Conservation (phyloP, 2,329 filamentous ascomycete genomes). For the Fusarium tricinctum region DNA sequence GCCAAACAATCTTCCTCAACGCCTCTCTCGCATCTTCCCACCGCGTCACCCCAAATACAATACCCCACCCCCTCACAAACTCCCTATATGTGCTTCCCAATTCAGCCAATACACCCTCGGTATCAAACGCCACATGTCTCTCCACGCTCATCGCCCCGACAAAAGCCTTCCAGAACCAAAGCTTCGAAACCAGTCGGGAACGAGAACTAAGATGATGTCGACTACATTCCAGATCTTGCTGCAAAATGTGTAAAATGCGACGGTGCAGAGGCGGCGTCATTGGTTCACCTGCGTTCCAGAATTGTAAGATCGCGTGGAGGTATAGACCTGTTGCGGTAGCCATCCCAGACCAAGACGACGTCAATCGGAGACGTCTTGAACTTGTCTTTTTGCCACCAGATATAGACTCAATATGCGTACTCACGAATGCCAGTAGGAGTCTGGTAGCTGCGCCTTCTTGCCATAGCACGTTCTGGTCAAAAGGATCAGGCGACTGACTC, state of each 20-base stretch:
- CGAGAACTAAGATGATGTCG: background rate
- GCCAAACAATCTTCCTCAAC: slow-evolving; percentile 25
- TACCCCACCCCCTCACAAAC: slow-evolving; percentile 32
- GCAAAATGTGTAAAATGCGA: slow-evolving; percentile 28
- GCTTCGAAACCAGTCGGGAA: background rate
- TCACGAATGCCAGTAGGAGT: slow-evolving; percentile 32
- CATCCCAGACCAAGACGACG: slow-evolving; percentile 36
- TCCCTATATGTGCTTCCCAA: slow-evolving; percentile 3
- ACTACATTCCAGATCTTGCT: slow-evolving; percentile 19
- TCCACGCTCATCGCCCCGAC: slow-evolving; percentile 35
- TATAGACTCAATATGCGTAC: slow-evolving; percentile 32
- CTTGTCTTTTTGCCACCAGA: background rate
- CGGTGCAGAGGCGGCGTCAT: slow-evolving; percentile 28
- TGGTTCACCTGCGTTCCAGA: slow-evolving; percentile 42
- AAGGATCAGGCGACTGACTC: background rate
- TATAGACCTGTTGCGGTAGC: slow-evolving; percentile 28
- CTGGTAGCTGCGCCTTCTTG: slow-evolving; percentile 38
- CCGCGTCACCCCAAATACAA: background rate
- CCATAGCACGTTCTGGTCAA: slow-evolving; percentile 27
- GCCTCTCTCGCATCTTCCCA: slow-evolving; percentile 20
- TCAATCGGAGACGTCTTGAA: background rate
- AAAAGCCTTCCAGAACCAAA: slow-evolving; percentile 47
- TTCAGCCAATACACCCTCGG: background rate
- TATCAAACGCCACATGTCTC: background rate
- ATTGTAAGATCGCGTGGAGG: slow-evolving; percentile 20